Evolutionary conservation across 306 rosid species (phyloP).

Genomic region (Vigna trinervia): DNA sequence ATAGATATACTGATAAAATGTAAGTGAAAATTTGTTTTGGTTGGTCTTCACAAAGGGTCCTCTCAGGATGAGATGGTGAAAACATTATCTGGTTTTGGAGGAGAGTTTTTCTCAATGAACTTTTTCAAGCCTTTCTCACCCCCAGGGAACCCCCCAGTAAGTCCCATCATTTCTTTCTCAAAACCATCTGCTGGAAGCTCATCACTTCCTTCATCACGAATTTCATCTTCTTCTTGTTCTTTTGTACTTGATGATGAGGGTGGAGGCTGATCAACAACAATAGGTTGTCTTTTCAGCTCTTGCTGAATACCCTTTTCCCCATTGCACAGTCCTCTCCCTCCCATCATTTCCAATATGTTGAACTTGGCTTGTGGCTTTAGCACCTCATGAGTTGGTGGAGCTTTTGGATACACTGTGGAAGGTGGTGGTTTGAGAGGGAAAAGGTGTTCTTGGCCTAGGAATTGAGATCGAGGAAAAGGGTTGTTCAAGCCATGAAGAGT

Average conservation of each 20-base stretch:
- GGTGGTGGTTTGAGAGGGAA: constrained; percentile 39
- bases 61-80: constrained; percentile 10
- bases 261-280: constrained; percentile 32
- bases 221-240: constrained; percentile 43
- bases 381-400: constrained; percentile 16
- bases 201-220: background rate
- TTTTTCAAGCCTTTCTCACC: constrained; percentile 81
- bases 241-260: background rate
- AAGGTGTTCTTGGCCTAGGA: constrained; percentile 58
- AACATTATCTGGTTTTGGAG: constrained; percentile 50
- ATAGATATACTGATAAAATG: background rate
- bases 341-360: constrained; percentile 67
- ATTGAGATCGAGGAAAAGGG: constrained; percentile 59
- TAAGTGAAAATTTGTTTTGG: constrained; percentile 28
- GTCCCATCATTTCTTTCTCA: constrained; percentile 91
- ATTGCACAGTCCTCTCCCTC: constrained; percentile 92
- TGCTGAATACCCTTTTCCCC: constrained; percentile 72
- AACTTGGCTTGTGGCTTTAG: constrained; percentile 63
- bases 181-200: constrained; percentile 65
- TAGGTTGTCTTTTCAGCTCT: constrained; percentile 59
- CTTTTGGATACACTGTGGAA: constrained; percentile 44
- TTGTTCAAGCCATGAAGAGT: constrained; percentile 54
- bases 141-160: constrained; percentile 96
- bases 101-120: constrained; percentile 82
- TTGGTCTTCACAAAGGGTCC: constrained; percentile 47